Evolutionary conservation across 2,329 filamentous ascomycete genomes (phyloP), one percentile per base, ranked within the genome.

Genomic region (Cercospora zeina): DNA sequence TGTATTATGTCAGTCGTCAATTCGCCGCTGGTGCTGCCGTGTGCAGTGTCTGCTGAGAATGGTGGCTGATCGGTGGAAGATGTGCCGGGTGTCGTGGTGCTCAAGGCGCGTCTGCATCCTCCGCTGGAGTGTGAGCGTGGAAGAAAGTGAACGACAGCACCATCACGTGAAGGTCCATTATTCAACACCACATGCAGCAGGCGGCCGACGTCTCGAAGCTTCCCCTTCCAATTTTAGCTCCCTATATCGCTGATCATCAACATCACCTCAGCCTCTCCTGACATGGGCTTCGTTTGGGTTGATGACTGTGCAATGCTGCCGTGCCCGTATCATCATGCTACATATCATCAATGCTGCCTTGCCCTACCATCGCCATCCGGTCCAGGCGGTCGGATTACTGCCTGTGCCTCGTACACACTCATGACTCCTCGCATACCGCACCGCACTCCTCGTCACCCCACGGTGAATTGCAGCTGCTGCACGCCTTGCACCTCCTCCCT

Each of bases 211-310:
- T 56, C 54, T 57, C 54, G 54, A 47, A 47, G 34, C 37, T 31
- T 57, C 54, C 37, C 54, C 54, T 8, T 54, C 54, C 37, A 47
- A 57, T 57, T 57, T 57, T 57, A 57, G 54, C 31, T 42, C 24
- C 14, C 54, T 19, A 56, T 8, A 31, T 19, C 16, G 50, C 50
- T 33, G 33, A 42, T 36, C 34, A 24, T 11, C 27, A 33, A 24
- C 27, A 33, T 34, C 31, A 19, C 34, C 16, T 34, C 51, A 11
- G 27, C 51, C 14, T 21, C 51, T 33, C 51, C 51, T 30, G 31
- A 21, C 50, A 54, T 36, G 50, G 50, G 33, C 31, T 13, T 31
- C 33, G 10, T 19, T 34, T 56, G 37, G 37, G 45, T 24, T 47
- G 54, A 31, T 33, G 24, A 27, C 24, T 27, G 24, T 27, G 24